phyloP scores from a whole-genome alignment of 2,329 filamentous ascomycete species.

The Cercospora beticola region DNA sequence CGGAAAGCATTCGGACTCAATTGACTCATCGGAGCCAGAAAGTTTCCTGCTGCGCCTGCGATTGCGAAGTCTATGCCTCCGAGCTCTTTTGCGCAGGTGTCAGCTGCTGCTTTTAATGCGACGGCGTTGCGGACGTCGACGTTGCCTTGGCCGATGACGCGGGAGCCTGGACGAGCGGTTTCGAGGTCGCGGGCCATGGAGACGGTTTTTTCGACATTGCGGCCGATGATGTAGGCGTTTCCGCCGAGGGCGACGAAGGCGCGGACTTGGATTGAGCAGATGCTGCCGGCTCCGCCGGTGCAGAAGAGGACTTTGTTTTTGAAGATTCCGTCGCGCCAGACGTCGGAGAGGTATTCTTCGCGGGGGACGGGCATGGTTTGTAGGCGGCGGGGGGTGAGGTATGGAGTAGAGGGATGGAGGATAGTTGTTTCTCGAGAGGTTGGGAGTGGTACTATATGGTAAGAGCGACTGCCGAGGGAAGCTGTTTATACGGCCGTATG shows the following conservation, averaged over 20 bases:
- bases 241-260: constrained; percentile 89
- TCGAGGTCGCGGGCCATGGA: constrained; percentile 77
- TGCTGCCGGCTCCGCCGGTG: constrained; percentile 88
- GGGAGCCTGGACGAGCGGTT: constrained; percentile 72
- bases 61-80: constrained; percentile 91
- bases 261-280: constrained; percentile 90
- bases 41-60: constrained; percentile 94
- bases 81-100: constrained; percentile 76
- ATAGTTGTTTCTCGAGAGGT: not conserved
- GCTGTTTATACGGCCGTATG: not conserved
- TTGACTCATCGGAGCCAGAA: constrained; percentile 79
- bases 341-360: constrained; percentile 73
- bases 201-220: constrained; percentile 86
- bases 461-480: not conserved
- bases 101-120: constrained; percentile 69
- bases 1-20: constrained; percentile 90
- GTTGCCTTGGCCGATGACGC: constrained; percentile 79
- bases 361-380: constrained; percentile 56
- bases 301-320: constrained; percentile 88
- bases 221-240: constrained; percentile 89
- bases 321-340: constrained; percentile 88
- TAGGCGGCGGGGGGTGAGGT: not conserved
- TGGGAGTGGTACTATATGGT: not conserved
- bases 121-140: constrained; percentile 68
- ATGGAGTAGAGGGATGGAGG: not conserved